Evolutionary conservation across 2,329 filamentous ascomycete genomes (phyloP).

Genomic region (Microthyrium microscopicum): DNA sequence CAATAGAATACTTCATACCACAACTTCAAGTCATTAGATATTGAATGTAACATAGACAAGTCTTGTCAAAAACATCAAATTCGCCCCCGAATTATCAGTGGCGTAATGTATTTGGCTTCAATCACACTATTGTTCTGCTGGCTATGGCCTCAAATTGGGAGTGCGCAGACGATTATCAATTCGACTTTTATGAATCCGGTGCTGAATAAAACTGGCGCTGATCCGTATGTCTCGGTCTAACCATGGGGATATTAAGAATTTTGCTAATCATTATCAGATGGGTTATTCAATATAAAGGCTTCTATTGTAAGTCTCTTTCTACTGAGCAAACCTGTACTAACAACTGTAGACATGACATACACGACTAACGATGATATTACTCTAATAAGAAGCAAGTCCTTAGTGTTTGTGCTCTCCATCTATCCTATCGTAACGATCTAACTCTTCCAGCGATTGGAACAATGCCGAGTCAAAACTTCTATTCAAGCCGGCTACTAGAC

Average conservation of each 20-base stretch:
- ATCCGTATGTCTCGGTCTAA: constrained; percentile 19
- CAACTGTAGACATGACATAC: constrained; percentile 20
- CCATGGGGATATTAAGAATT: neutral
- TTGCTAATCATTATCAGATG: constrained; percentile 15
- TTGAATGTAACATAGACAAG: no score
- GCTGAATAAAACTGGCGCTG: constrained; percentile 23
- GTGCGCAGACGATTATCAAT: no score
- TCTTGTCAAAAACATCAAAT: no score
- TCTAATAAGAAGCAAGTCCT: constrained; percentile 22
- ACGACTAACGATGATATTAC: constrained; percentile 28
- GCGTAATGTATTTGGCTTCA: no score
- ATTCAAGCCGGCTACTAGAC: constrained; percentile 24
- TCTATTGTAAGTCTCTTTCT: constrained; percentile 21
- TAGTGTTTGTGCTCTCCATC: constrained; percentile 17
- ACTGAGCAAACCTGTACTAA: constrained; percentile 11
- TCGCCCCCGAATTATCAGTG: no score
- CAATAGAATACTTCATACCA: no score
- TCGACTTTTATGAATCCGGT: constrained; percentile 30
- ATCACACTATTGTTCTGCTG: no score
- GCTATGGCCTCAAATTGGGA: no score
- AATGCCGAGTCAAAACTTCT: constrained; percentile 26
- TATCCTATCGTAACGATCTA: neutral
- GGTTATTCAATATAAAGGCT: constrained; percentile 24
- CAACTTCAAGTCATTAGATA: no score
- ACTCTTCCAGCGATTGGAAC: constrained; percentile 21